Evolutionary conservation across 116 monocot species (phyloP).

Genomic region (Dioscorea cayenensis): DNA sequence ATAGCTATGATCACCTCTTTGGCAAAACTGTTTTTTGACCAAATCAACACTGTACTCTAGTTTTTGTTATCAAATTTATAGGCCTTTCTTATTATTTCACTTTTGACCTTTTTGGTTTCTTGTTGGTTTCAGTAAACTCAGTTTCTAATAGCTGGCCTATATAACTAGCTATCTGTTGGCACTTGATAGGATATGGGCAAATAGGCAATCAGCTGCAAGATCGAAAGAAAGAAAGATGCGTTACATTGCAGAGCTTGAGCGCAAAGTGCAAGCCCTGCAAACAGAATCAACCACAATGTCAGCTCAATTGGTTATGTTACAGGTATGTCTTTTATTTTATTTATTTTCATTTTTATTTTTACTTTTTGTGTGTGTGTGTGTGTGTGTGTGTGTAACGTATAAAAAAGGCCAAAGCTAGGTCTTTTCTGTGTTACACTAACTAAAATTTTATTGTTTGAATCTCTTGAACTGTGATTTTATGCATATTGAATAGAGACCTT

Average conservation of each 20-base stretch:
- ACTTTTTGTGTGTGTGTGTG: too few species aligned
- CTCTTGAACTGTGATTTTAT: too few species aligned
- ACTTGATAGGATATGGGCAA: constrained; percentile 42
- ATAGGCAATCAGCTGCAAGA: constrained; percentile 47
- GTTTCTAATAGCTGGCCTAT: background rate
- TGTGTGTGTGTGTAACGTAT: too few species aligned
- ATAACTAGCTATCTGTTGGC: background rate
- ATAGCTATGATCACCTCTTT: too few species aligned
- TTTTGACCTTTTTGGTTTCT: background rate
- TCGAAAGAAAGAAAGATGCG: constrained; percentile 45
- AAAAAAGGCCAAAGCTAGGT: too few species aligned
- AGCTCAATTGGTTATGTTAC: constrained; percentile 30
- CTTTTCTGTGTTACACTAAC: too few species aligned
- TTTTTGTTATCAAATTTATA: too few species aligned
- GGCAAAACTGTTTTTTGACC: too few species aligned
- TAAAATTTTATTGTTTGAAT: too few species aligned
- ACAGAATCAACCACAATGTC: constrained; percentile 38
- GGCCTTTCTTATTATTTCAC: too few species aligned
- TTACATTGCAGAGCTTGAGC: constrained; percentile 35
- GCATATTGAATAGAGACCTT: too few species aligned
- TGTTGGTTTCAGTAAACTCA: background rate
- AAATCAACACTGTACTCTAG: too few species aligned
- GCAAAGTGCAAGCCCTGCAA: constrained; percentile 35
- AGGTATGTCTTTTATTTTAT: constrained; percentile 15
- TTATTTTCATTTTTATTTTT: constrained; percentile 3